Conservation (phyloP, 108 stramenopile genomes). For the Cyclotella sp. region DNA sequence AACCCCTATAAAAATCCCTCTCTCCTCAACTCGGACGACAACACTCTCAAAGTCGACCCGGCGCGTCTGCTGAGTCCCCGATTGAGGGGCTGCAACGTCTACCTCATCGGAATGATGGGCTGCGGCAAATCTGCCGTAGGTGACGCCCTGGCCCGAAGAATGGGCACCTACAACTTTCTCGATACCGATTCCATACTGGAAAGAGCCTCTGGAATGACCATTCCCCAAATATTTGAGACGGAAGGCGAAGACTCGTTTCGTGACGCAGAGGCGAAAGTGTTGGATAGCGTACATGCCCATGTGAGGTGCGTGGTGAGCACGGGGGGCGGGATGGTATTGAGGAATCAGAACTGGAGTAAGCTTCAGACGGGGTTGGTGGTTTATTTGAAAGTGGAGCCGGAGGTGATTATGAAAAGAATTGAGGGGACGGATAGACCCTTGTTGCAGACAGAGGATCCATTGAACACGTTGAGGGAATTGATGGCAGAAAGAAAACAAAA, state of each 20-base stretch:
- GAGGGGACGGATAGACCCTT: conserved; percentile 85
- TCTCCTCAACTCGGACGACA: conserved; percentile 47
- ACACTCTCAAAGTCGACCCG: conserved; percentile 65
- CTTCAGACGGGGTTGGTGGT: conserved; percentile 93
- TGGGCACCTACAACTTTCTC: conserved; percentile 92
- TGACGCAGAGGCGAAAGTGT: conserved; percentile 81
- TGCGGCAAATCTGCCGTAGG: conserved; percentile 89
- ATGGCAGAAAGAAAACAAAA: conserved; percentile 62
- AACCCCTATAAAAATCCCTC: conserved; percentile 88
- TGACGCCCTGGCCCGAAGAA: conserved; percentile 74
- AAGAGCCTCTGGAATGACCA: conserved; percentile 70
- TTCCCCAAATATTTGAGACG: conserved; percentile 83
- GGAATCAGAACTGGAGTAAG: conserved; percentile 88
- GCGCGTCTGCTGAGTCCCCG: conserved; percentile 81
- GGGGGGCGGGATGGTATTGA: conserved; percentile 40
- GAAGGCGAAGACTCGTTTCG: conserved; percentile 94
- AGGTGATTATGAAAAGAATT: conserved; percentile 78
- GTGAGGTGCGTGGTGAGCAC: conserved; percentile 73
- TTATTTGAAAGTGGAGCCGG: conserved; percentile 86
- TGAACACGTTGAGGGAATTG: conserved; percentile 67
- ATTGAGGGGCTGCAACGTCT: conserved; percentile 85
- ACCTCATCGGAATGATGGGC: conserved; percentile 98
- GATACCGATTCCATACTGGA: conserved; percentile 93
- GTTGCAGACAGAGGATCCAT: conserved; percentile 76
- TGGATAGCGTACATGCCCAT: conserved; percentile 86